Percentiles rank a stretch among this genome's conserved stretches.
Evolutionary conservation across 805 yeast species (phyloP).

Genomic region (Cephaloascus fragrans): DNA sequence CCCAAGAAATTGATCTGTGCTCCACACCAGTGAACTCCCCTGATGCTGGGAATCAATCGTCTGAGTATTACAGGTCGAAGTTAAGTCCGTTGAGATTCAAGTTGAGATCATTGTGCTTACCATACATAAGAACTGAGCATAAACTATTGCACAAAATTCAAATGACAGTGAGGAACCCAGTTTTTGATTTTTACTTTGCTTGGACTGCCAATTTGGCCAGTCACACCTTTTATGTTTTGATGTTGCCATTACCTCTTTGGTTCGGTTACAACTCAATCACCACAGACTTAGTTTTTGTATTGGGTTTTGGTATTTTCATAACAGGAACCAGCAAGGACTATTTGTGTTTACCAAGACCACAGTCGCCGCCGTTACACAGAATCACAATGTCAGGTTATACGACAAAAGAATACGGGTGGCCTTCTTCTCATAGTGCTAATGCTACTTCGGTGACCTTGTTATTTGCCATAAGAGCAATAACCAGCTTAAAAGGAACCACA

Average conservation of each 20-base stretch:
- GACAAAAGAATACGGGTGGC: slow-evolving; percentile 89
- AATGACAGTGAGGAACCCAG: slow-evolving; percentile 30
- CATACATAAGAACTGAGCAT: slow-evolving; percentile 57
- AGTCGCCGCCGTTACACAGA: slow-evolving; percentile 84
- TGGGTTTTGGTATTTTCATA: slow-evolving; percentile 62
- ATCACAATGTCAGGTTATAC: slow-evolving; percentile 89
- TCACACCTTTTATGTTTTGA: slow-evolving; percentile 86
- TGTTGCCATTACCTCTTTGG: slow-evolving; percentile 84
- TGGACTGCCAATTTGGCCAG: slow-evolving; percentile 85
- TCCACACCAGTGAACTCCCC: no score
- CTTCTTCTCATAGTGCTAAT: slow-evolving; percentile 90
- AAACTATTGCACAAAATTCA: slow-evolving; percentile 51
- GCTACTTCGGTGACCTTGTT: slow-evolving; percentile 74
- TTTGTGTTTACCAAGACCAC: slow-evolving; percentile 85
- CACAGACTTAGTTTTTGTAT: slow-evolving; percentile 48
- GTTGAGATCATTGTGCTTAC: slow-evolving; percentile 44
- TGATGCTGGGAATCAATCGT: slow-evolving; percentile 72
- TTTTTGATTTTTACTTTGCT: slow-evolving; percentile 68
- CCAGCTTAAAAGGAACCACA: slow-evolving; percentile 2
- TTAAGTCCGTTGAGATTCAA: slow-evolving; percentile 47
- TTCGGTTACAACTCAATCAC: slow-evolving; percentile 50
- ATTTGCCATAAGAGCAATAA: slow-evolving; percentile 12
- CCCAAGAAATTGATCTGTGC: no score
- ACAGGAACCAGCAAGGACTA: slow-evolving; percentile 76
- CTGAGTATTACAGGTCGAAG: slow-evolving; percentile 51